phyloP scores from a whole-genome alignment of 164 flowering plant genomes.

The Litsea cubeba region DNA sequence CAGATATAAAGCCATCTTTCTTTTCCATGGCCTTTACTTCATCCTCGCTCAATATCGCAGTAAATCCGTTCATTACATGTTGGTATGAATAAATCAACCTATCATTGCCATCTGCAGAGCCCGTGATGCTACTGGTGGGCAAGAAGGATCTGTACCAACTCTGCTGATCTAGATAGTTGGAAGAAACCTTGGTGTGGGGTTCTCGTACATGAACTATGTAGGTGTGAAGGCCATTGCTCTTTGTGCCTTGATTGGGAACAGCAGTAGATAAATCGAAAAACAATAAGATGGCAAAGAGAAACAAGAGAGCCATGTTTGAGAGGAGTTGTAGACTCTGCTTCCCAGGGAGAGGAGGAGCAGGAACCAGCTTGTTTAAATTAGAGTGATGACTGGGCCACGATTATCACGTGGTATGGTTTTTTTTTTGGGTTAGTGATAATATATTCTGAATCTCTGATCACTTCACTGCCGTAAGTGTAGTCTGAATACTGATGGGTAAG shows the following conservation, averaged over 20 bases:
- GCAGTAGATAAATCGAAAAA: neutral
- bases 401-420: too few relatives aligned
- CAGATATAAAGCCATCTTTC: slow-evolving; percentile 22
- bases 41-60: slow-evolving; percentile 17
- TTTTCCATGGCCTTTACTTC: slow-evolving; percentile 19
- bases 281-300: neutral
- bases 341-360: too few relatives aligned
- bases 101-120: slow-evolving; percentile 9
- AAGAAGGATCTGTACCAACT: slow-evolving; percentile 26
- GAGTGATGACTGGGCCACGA: too few relatives aligned
- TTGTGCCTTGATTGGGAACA: neutral
- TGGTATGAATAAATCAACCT: slow-evolving; percentile 23
- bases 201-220: slow-evolving; percentile 25
- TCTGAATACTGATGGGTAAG: too few relatives aligned
- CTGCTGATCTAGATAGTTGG: slow-evolving; percentile 8
- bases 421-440: too few relatives aligned
- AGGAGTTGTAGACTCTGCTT: too few relatives aligned
- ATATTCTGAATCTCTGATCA: too few relatives aligned
- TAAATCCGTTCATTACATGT: slow-evolving; percentile 26
- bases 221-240: neutral
- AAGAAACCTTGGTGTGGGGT: slow-evolving; percentile 9
- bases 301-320: neutral
- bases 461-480: too few relatives aligned
- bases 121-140: slow-evolving; percentile 2
- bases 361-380: too few relatives aligned